These are phyloP conservation scores for Xerocomellus dryophilus DNA, from an alignment of 768 basidiomycete genomes.

Conservation along the genomic window DNA sequence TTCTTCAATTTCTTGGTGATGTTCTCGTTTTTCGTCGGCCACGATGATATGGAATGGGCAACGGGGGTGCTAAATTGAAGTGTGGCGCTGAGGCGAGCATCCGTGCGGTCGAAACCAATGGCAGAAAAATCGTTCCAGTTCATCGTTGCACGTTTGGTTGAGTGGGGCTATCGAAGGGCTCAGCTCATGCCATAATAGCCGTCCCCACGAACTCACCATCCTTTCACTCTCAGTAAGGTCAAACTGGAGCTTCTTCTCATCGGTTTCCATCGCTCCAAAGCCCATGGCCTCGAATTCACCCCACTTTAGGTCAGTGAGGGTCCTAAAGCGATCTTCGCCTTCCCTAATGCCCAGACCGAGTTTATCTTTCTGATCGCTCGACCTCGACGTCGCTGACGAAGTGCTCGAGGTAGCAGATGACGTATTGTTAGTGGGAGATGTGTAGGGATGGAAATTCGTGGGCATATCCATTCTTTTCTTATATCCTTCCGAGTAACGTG, in stretches of 20 bases:
- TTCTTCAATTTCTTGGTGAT: slow-evolving; percentile 81
- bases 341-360: slow-evolving; percentile 36
- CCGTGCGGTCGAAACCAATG: slow-evolving; percentile 76
- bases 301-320: slow-evolving; percentile 85
- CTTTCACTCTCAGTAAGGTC: slow-evolving; percentile 89
- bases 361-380: slow-evolving; percentile 33
- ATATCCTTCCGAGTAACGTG: slow-evolving; percentile 71
- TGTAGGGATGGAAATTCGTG: slow-evolving; percentile 53
- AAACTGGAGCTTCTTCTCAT: slow-evolving; percentile 80
- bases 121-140: slow-evolving; percentile 89
- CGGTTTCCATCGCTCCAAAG: slow-evolving; percentile 53
- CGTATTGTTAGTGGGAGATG: slow-evolving; percentile 24
- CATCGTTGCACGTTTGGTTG: slow-evolving; percentile 77
- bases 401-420: slow-evolving; percentile 46
- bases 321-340: slow-evolving; percentile 71
- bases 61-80: slow-evolving; percentile 72
- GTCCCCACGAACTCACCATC: slow-evolving; percentile 37
- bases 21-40: slow-evolving; percentile 73
- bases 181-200: slow-evolving; percentile 7
- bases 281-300: slow-evolving; percentile 86
- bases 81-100: slow-evolving; percentile 72
- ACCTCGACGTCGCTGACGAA: slow-evolving; percentile 33
- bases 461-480: slow-evolving; percentile 76
- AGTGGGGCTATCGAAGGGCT: slow-evolving; percentile 45
- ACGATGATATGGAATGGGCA: slow-evolving; percentile 56